Conservation (phyloP, 108 stramenopile species). For the Stephanodiscus triporus region DNA sequence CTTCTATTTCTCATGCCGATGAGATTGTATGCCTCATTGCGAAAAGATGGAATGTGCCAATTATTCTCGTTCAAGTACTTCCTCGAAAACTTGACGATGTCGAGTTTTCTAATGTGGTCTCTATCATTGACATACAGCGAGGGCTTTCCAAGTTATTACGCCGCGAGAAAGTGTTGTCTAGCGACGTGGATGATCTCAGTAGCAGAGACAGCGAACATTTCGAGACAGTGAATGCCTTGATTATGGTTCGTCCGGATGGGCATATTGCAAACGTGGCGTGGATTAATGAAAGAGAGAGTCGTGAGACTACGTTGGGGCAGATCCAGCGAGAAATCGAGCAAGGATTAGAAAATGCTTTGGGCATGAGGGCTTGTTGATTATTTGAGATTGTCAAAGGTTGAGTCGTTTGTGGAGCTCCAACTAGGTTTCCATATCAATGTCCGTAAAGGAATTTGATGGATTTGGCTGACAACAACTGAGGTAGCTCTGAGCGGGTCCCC, state of each 20-base stretch:
- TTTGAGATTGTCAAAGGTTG: too few species aligned
- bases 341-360: slow-evolving; percentile 19
- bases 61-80: slow-evolving; percentile 22
- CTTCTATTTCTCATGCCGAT: background rate
- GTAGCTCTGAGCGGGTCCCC: too few species aligned
- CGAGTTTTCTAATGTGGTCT: slow-evolving; percentile 7
- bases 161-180: background rate
- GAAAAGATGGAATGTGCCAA: slow-evolving; percentile 13
- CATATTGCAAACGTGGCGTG: slow-evolving; percentile 53
- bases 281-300: background rate
- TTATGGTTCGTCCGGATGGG: slow-evolving; percentile 69
- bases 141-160: slow-evolving; percentile 3
- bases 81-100: background rate
- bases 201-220: background rate
- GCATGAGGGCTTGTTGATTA: background rate
- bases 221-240: slow-evolving; percentile 18
- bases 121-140: slow-evolving; percentile 21
- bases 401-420: too few species aligned
- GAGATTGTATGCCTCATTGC: slow-evolving; percentile 5
- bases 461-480: too few species aligned
- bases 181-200: background rate
- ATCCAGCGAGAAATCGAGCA: background rate
- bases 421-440: too few species aligned
- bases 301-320: background rate
- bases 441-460: too few species aligned